A percentile compares a stretch with the other conserved stretches of the same genome.
Conservation (phyloP, 805 yeast species). For the Komagataella phaffii region DNA sequence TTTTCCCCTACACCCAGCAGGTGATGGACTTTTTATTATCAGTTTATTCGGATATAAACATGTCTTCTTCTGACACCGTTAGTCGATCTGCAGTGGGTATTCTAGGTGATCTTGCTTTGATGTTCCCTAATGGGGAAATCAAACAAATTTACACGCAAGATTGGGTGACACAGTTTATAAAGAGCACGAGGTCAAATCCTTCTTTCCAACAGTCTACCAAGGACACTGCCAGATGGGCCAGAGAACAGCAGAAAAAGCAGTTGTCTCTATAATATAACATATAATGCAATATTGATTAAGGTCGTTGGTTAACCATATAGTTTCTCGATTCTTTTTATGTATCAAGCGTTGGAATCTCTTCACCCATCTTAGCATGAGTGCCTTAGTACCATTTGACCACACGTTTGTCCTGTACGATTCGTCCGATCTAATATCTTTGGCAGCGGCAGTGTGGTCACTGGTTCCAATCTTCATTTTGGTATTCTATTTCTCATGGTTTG, state of each 20-base stretch:
- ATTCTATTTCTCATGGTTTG: slow-evolving; percentile 74
- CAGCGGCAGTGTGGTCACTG: slow-evolving; percentile 62
- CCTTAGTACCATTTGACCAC: slow-evolving; percentile 57
- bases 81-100: slow-evolving; percentile 81
- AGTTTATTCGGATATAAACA: slow-evolving; percentile 44
- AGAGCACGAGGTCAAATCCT: slow-evolving; percentile 53
- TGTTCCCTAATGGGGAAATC: slow-evolving; percentile 70
- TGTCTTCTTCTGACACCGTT: slow-evolving; percentile 53
- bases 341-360: neutral
- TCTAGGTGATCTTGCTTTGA: slow-evolving; percentile 84
- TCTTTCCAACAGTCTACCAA: slow-evolving; percentile 52
- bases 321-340: neutral
- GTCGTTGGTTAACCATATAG: neutral
- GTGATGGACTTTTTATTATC: slow-evolving; percentile 58
- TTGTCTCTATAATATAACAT: neutral
- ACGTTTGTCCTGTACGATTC: slow-evolving; percentile 77
- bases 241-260: slow-evolving; percentile 55
- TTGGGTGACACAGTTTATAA: slow-evolving; percentile 74
- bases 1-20: slow-evolving; percentile 52
- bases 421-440: slow-evolving; percentile 40
- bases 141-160: slow-evolving; percentile 50
- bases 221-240: slow-evolving; percentile 96
- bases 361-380: neutral
- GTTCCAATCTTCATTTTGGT: slow-evolving; percentile 70
- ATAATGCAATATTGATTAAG: neutral